phyloP scores from a whole-genome alignment of 306 rosid species.

The Citrullus colocynthis region DNA sequence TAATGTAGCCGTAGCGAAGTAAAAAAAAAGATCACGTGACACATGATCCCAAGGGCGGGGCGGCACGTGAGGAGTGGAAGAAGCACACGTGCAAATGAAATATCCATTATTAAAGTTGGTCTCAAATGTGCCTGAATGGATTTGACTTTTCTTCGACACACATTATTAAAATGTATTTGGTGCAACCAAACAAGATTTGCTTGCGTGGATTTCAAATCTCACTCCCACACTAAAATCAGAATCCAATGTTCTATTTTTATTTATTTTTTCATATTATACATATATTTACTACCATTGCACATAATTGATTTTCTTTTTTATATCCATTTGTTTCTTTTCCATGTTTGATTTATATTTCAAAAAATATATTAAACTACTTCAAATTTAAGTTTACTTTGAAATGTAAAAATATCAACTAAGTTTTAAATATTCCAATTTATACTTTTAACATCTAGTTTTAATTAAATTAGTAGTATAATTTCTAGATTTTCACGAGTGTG shows the following conservation, averaged over 20 bases:
- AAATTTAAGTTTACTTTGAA: no score
- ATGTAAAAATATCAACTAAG: no score
- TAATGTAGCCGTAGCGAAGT: no score
- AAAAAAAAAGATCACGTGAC: not conserved
- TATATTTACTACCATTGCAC: not conserved
- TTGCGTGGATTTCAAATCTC: not conserved
- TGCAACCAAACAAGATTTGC: not conserved
- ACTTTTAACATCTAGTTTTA: no score
- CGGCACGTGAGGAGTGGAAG: not conserved
- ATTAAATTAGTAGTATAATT: no score
- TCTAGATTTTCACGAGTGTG: no score
- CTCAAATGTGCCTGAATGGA: not conserved
- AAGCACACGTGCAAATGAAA: not conserved
- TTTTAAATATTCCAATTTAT: no score
- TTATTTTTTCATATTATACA: not conserved
- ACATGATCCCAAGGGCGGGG: not conserved
- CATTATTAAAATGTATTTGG: not conserved
- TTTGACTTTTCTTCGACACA: not conserved
- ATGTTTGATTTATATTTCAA: no score
- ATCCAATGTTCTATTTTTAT: not conserved
- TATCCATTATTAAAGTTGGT: not conserved
- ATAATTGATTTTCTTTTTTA: no score
- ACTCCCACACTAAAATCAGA: not conserved
- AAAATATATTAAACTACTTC: no score
- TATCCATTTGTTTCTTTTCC: no score